Evolutionary conservation across 169 alveolate species (phyloP), one percentile per base, ranked within the genome.

Genomic region (Blepharisma undulans): DNA sequence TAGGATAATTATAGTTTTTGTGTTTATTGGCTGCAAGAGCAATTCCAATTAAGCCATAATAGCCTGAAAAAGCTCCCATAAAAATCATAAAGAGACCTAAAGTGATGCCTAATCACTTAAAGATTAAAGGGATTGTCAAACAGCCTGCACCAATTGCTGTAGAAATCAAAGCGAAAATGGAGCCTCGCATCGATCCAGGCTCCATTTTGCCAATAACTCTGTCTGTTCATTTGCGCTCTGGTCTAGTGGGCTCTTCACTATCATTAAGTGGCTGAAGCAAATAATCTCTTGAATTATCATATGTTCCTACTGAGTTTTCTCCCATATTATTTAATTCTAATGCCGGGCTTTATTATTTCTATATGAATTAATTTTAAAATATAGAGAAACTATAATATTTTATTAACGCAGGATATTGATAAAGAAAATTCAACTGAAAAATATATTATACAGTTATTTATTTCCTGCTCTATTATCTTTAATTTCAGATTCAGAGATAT

Each of bases 111-210:
- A n/a, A 27, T 18, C 29, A 19, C 12, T 32, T 25, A 76, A 88
- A 76, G n/a, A 66, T 88, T 88, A 74, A 30, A 30, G 92, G 92
- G n/a, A 88, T 18, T 19, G 92, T 25, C 29, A 88, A 48, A 30
- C 85, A 76, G 60, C 92, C 92, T 76, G 92, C 87, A 21, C 92
- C 92, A 12, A 88, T 88, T 34, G 87, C 29, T 18, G 87, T 76
- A 21, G 87, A 32, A 76, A 76, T 76, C 76, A 88, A 66, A 0
- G 92, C 59, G 77, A 88, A 76, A 76, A 88, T 76, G 4, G 92
- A 34, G 21, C 82, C 92, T n/a, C 92, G 25, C 59, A 76, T 32
- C 0, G 92, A 33, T 12, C 92, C 92, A 22, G 87, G 30, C 8
- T 36, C 87, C 60, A 88, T 36, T 36, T 72, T 72, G 22, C 82